phyloP scores from a whole-genome alignment of 2,329 filamentous ascomycete species.

The Erysiphe pulchra region DNA sequence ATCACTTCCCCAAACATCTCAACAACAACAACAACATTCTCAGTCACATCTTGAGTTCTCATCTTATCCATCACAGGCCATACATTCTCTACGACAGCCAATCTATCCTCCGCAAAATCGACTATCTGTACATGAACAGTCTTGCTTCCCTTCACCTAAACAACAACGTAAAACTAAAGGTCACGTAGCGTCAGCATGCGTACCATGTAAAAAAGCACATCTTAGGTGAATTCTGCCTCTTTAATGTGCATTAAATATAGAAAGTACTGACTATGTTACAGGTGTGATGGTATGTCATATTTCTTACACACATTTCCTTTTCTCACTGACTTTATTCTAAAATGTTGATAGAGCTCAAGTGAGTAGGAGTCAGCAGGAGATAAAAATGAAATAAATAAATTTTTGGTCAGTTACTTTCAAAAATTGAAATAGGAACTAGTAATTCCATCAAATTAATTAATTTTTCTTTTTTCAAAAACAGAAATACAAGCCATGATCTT shows the following conservation, averaged over 20 bases:
- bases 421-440: too few relatives aligned
- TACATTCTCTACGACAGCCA: neutral
- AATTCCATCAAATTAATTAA: too few relatives aligned
- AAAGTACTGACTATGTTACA: conserved; percentile 16
- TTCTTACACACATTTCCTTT: conserved; percentile 1
- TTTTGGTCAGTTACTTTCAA: too few relatives aligned
- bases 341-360: neutral
- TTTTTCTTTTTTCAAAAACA: too few relatives aligned
- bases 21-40: conserved; percentile 5
- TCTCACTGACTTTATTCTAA: neutral
- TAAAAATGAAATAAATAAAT: too few relatives aligned
- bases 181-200: conserved; percentile 63
- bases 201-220: conserved; percentile 68
- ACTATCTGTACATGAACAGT: conserved; percentile 18
- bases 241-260: neutral
- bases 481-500: too few relatives aligned
- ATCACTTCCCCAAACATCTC: conserved; percentile 4
- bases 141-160: conserved; percentile 28
- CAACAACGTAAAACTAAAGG: conserved; percentile 46
- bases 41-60: conserved; percentile 8
- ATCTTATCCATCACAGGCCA: neutral
- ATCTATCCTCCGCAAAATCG: conserved; percentile 5
- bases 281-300: conserved; percentile 35
- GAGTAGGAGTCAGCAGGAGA: neutral
- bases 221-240: conserved; percentile 23